phyloP scores from a whole-genome alignment of 1,284 basidiomycete genomes.

The Sphagnurus paluster region DNA sequence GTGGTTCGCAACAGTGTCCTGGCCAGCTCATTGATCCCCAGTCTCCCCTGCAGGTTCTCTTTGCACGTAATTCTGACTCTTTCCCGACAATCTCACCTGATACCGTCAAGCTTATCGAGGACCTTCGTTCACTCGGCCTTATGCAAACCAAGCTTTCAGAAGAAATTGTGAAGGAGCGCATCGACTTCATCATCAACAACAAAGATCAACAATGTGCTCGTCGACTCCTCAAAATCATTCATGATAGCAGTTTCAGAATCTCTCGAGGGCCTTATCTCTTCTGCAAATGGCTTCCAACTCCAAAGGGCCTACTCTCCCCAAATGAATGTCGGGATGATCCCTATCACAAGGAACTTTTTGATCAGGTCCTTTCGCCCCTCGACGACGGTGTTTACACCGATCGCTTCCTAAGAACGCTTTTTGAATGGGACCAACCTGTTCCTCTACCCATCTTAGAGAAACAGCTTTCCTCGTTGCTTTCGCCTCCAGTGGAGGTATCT shows the following conservation, averaged over 20 bases:
- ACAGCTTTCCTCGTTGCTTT: constrained; percentile 30
- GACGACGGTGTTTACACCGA: constrained; percentile 24
- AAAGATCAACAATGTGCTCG: constrained; percentile 20
- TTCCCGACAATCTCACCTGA: constrained; percentile 14
- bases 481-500: background rate
- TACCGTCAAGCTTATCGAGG: constrained; percentile 19
- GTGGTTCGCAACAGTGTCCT: constrained; percentile 25
- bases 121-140: constrained; percentile 28
- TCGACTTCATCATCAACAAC: constrained; percentile 27
- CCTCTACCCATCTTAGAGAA: constrained; percentile 23
- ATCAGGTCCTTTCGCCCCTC: constrained; percentile 31
- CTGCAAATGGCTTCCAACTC: constrained; percentile 34
- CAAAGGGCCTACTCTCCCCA: constrained; percentile 25
- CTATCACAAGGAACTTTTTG: constrained; percentile 28
- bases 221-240: constrained; percentile 23
- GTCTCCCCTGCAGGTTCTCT: constrained; percentile 30
- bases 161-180: constrained; percentile 31
- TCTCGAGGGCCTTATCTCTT: constrained; percentile 19
- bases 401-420: constrained; percentile 23
- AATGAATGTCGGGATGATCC: constrained; percentile 27
- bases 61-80: constrained; percentile 17
- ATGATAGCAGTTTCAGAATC: constrained; percentile 23
- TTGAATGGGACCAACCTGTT: constrained; percentile 36
- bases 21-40: constrained; percentile 32
- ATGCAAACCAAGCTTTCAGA: constrained; percentile 29